Conservation (phyloP, 495 filamentous ascomycete species). For the Tetracladium setigerum region DNA sequence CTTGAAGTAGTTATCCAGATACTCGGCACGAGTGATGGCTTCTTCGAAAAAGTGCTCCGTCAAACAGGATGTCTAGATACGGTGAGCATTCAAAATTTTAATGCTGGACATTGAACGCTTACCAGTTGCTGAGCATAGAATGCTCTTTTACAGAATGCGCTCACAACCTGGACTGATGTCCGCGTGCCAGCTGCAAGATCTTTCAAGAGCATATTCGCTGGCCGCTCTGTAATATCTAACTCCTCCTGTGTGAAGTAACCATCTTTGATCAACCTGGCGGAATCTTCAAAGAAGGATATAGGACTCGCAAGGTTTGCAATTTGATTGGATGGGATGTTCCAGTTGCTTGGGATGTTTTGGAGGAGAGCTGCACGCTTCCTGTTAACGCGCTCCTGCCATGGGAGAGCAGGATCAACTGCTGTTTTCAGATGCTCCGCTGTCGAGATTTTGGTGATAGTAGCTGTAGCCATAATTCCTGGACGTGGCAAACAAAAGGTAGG, state of each 20-base stretch:
- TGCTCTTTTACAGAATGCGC: conserved; percentile 38
- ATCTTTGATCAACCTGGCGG: too few relatives aligned
- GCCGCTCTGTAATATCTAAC: neutral
- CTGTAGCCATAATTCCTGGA: too few relatives aligned
- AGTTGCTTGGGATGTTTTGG: too few relatives aligned
- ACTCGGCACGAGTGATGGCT: conserved; percentile 46
- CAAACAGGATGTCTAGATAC: conserved; percentile 52
- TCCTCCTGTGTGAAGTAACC: neutral
- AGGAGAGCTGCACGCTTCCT: too few relatives aligned
- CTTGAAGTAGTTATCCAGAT: conserved; percentile 44
- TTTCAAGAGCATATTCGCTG: neutral
- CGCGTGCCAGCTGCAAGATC: neutral
- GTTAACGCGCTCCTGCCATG: too few relatives aligned
- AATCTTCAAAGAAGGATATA: too few relatives aligned
- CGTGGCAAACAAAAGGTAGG: too few relatives aligned
- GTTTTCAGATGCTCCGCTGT: too few relatives aligned
- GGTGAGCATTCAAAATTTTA: neutral
- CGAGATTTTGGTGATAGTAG: too few relatives aligned
- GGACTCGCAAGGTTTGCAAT: too few relatives aligned
- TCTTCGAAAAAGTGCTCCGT: conserved; percentile 56
- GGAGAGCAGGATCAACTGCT: too few relatives aligned
- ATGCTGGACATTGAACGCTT: conserved; percentile 29
- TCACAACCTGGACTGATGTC: conserved; percentile 25
- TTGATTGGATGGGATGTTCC: too few relatives aligned
- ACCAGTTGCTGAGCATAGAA: conserved; percentile 52